phyloP scores from a whole-genome alignment of 2,329 filamentous ascomycete genomes.

The Aspergillus sp. region DNA sequence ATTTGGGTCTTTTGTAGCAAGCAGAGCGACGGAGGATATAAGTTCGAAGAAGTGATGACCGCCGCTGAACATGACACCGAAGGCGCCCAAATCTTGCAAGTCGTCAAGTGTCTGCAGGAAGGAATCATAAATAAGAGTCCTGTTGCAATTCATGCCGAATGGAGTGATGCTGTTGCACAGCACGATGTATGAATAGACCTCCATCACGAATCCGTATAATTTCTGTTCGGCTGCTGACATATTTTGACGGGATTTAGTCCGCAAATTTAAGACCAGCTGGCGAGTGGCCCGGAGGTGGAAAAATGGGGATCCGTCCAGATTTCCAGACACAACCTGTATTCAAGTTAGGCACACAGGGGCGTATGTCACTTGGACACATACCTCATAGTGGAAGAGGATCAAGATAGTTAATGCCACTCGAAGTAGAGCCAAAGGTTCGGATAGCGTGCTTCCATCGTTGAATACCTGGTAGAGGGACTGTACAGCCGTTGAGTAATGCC shows the following conservation, averaged over 20 bases:
- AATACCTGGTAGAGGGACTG: not conserved
- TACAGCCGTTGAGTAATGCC: not conserved
- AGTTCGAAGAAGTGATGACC: not conserved
- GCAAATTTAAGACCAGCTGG: not conserved
- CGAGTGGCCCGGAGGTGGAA: conserved; percentile 1
- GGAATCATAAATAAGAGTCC: not conserved
- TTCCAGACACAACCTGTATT: conserved; percentile 1
- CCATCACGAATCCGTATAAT: not conserved
- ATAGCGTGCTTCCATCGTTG: not conserved
- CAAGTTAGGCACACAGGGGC: not conserved
- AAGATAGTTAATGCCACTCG: not conserved
- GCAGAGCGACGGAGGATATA: not conserved
- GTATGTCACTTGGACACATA: not conserved
- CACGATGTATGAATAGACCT: not conserved
- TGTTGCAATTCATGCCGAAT: not conserved
- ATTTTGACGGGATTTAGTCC: not conserved
- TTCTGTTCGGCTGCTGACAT: not conserved
- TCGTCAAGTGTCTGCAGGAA: not conserved
- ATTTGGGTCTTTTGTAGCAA: not conserved
- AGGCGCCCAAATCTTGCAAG: not conserved
- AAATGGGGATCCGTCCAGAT: conserved; percentile 1
- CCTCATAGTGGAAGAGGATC: conserved; percentile 1
- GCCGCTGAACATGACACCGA: not conserved
- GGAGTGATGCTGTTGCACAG: conserved; percentile 1
- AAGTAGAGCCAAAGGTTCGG: not conserved